These are phyloP conservation scores for Podospora pseudoanserina DNA, from an alignment of 495 filamentous ascomycete genomes.

Conservation along the genomic window DNA sequence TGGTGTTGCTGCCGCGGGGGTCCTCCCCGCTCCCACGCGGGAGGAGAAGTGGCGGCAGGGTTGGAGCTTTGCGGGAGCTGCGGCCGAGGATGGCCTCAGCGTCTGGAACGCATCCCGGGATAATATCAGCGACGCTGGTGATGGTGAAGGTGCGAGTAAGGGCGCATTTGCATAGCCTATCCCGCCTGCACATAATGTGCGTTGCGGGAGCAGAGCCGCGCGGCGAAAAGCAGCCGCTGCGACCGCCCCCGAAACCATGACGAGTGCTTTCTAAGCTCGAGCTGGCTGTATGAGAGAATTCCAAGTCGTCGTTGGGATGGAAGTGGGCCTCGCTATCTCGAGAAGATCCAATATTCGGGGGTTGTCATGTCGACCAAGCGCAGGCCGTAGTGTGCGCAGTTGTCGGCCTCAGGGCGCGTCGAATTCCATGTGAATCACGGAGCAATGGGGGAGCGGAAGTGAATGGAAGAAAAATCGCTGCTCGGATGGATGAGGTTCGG, in stretches of 20 bases:
- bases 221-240: constrained; percentile 28
- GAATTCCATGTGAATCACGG: constrained; percentile 15
- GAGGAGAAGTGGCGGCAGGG: constrained; percentile 19
- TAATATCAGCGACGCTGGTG: neutral
- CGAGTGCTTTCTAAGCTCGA: constrained; percentile 9
- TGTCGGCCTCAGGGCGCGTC: constrained; percentile 19
- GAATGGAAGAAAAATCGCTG: constrained; percentile 19
- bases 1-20: constrained; percentile 10
- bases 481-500: constrained; percentile 16
- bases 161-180: constrained; percentile 14
- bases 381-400: constrained; percentile 7
- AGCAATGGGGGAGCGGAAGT: constrained; percentile 3
- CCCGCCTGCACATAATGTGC: constrained; percentile 19
- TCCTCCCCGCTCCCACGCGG: neutral
- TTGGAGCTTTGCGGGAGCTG: constrained; percentile 10
- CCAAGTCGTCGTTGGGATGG: neutral
- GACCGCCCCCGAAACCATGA: constrained; percentile 37
- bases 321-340: constrained; percentile 21
- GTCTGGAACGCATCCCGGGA: neutral
- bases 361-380: constrained; percentile 27
- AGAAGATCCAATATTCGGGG: constrained; percentile 8
- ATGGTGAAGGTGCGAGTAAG: constrained; percentile 5
- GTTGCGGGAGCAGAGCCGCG: constrained; percentile 36
- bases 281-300: neutral
- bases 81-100: neutral